Conservation (phyloP, 2,329 filamentous ascomycete genomes). For the Talaromyces sp. region DNA sequence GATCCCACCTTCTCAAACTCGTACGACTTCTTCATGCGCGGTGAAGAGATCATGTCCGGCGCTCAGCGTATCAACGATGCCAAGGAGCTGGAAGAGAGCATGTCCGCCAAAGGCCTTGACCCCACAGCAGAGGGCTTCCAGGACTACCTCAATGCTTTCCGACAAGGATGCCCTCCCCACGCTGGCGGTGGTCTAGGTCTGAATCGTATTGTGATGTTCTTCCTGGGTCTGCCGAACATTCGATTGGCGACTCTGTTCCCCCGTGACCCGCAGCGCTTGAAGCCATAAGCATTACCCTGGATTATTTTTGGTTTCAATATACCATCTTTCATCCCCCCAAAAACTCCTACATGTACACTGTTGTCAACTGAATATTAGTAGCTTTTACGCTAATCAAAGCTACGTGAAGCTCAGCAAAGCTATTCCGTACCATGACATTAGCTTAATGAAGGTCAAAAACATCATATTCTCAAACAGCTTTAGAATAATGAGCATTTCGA, state of each 20-base stretch:
- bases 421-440: background rate
- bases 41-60: slow-evolving; percentile 63
- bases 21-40: slow-evolving; percentile 67
- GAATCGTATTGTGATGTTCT: slow-evolving; percentile 63
- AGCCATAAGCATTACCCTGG: slow-evolving; percentile 25
- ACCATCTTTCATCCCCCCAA: background rate
- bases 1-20: slow-evolving; percentile 62
- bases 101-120: slow-evolving; percentile 55
- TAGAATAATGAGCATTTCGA: background rate
- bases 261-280: slow-evolving; percentile 54
- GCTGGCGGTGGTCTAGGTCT: slow-evolving; percentile 60
- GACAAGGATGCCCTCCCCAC: slow-evolving; percentile 59
- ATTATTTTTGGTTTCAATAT: background rate
- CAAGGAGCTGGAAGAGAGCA: slow-evolving; percentile 52
- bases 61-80: slow-evolving; percentile 61
- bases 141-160: slow-evolving; percentile 60
- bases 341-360: background rate
- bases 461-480: background rate
- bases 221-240: slow-evolving; percentile 59
- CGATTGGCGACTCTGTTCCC: slow-evolving; percentile 58
- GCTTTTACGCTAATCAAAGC: background rate
- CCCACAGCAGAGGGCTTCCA: slow-evolving; percentile 54
- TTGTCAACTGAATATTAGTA: background rate
- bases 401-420: background rate
- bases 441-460: background rate